Base-by-base conservation (phyloP, 2,329 filamentous ascomycete genomes). In the Parastagonospora avenae region DNA sequence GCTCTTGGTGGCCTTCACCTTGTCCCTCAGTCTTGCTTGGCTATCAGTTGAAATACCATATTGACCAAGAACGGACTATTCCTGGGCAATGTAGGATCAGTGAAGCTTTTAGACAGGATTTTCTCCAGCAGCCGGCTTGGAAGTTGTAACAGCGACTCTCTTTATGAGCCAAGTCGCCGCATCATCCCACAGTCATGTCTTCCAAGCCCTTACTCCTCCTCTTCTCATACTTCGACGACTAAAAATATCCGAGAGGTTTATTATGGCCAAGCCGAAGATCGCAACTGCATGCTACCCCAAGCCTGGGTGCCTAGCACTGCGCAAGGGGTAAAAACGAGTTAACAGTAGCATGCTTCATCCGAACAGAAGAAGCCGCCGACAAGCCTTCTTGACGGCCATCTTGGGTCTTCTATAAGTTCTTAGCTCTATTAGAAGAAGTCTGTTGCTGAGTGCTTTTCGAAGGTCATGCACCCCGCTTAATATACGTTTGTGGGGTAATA, bases 331-430 rank as follows among this genome's bases (percentile, higher is more conserved):
- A 14, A 50, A 5, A 36, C 57, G 52, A 57, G 61, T 60, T 29
- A 33, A 29, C 42, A 42, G 24, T 42, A 46, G 39, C 31, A 42
- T 43, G 28, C 10, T 41, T 9, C 12, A 50, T 38, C 31, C 45
- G 33, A 16, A 38, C 29, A 47, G 48, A 51, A 38, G 44, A 27
- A 44, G 27, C 35, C 15, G 19, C 39, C 15, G 10, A 29, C 36
- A 59, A 60, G 61, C 57, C 55, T 59, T 53, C 6, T 50, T 48
- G 37, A 46, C 40, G 44, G 19, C 38, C 42, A 46, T 41, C 59
- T 63, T 60, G 53, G 46, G 27, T 51, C 50, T 32, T 59, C 59
- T 61, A 62, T 56, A 55, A 58, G 24, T 30, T 48, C 58, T 60
- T 63, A 53, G 54, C 43, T 40, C 28, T 36, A 27, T 45, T 42